Percentiles rank a stretch among this genome's conserved stretches.
Conservation (phyloP, 1,139 yeast species). For the Lodderomyces oxycetoniae region DNA sequence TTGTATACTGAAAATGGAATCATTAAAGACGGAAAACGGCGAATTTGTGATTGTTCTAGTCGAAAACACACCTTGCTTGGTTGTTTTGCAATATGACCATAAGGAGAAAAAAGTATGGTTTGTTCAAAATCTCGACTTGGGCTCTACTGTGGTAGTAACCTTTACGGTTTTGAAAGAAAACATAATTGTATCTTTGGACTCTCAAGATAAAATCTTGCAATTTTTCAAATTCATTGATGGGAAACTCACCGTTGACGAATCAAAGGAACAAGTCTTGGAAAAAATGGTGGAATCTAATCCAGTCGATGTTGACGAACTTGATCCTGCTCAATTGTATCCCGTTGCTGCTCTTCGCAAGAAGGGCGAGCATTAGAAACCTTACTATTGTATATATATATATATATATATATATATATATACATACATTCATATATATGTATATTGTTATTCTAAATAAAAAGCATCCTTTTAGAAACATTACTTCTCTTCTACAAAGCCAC, state of each 20-base stretch:
- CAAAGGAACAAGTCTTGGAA: no score
- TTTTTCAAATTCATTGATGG: slow-evolving; percentile 17
- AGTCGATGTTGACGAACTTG: slow-evolving; percentile 37
- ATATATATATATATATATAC: not conserved
- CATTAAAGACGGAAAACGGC: slow-evolving; percentile 18
- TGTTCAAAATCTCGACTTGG: slow-evolving; percentile 25
- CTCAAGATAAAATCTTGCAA: slow-evolving; percentile 27
- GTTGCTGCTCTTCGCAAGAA: slow-evolving; percentile 70
- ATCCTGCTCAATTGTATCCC: slow-evolving; percentile 61
- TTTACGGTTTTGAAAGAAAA: slow-evolving; percentile 19
- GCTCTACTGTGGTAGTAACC: slow-evolving; percentile 25
- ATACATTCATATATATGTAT: not conserved
- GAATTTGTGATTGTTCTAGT: slow-evolving; percentile 42
- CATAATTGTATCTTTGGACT: slow-evolving; percentile 47
- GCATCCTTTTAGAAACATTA: not conserved
- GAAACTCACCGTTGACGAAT: not conserved
- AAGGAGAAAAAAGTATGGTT: slow-evolving; percentile 17
- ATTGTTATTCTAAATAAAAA: not conserved
- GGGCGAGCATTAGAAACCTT: slow-evolving; percentile 64
- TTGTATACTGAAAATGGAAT: slow-evolving; percentile 46
- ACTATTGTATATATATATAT: no score
- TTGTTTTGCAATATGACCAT: slow-evolving; percentile 37
- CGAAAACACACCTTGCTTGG: slow-evolving; percentile 53
- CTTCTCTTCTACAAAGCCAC: slow-evolving; percentile 42
- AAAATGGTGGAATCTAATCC: slow-evolving; percentile 23